Base-by-base conservation (phyloP, 2,329 filamentous ascomycete species). In the Pseudogymnoascus sp. region DNA sequence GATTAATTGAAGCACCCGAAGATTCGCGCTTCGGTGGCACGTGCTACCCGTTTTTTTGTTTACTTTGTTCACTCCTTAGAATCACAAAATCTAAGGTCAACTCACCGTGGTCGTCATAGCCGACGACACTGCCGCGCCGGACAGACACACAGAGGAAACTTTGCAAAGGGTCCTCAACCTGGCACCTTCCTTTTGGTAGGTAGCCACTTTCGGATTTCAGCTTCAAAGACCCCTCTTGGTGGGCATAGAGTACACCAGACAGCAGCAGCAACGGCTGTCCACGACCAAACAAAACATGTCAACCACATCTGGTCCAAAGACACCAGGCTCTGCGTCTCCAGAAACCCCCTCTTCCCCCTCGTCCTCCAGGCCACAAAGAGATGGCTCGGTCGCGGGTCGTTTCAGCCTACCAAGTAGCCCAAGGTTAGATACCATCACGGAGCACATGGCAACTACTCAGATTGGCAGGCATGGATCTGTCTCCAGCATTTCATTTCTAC, bases 381-480 rank as follows among this genome's bases (percentile, higher is more conserved):
- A 56, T 56, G n/a, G n/a, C 50, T 56, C 50, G n/a, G 50, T 19
- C 26, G 29, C 10, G 26, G 50, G 50, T 29, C 50, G 50, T 19
- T 60, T 60, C 33, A 38, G 33, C 33, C 5, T 38, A n/a, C 59
- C 59, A 42, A 44, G 60, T 19, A 64, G 67, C 15, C 67, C 68
- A 26, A 69, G 66, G 10, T 67, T 74, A 1, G 66, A 70, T 56
- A 67, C 70, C 11, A 74, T 74, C 61, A 70, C 69, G 59, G 72
- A 74, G 62, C 70, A 74, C 63, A 71, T 72, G 37, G 65, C 68
- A 46, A 68, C 70, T 63, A 66, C 69, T 23, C 69, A 72, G 46
- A 65, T 42, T 13, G 63, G 56, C 19, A 64, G 68, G 40, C 56
- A 63, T 9, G 65, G 62, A 23, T 71, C 69, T 7, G 64, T 69